Percentiles rank a stretch among this genome's conserved stretches.
Conservation (phyloP, 1,139 yeast genomes). For the Candida labiduridarum region DNA sequence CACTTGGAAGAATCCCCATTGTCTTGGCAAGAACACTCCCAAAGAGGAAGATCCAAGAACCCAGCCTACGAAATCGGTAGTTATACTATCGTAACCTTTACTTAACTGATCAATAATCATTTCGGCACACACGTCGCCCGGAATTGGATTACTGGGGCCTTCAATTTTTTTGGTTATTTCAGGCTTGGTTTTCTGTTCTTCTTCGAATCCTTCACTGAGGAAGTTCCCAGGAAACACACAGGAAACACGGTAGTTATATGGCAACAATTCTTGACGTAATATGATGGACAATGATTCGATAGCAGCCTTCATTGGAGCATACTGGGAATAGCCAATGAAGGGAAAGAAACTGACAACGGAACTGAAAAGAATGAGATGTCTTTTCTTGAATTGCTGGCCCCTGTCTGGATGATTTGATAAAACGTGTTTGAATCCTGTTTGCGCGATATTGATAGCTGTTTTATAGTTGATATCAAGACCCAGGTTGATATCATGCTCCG, state of each 20-base stretch:
- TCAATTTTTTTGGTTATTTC: slow-evolving; percentile 79
- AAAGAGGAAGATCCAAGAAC: slow-evolving; percentile 65
- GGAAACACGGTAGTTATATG: slow-evolving; percentile 63
- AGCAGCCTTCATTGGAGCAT: slow-evolving; percentile 89
- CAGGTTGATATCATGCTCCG: slow-evolving; percentile 54
- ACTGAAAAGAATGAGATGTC: slow-evolving; percentile 77
- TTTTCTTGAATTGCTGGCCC: slow-evolving; percentile 24
- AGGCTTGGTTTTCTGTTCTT: slow-evolving; percentile 87
- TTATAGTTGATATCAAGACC: slow-evolving; percentile 74
- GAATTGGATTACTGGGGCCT: slow-evolving; percentile 76
- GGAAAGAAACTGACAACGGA: slow-evolving; percentile 85
- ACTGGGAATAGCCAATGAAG: slow-evolving; percentile 87
- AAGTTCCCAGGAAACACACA: slow-evolving; percentile 87
- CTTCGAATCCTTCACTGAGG: slow-evolving; percentile 80
- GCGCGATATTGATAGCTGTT: slow-evolving; percentile 73
- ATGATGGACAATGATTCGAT: slow-evolving; percentile 72
- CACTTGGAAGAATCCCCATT: slow-evolving; percentile 57
- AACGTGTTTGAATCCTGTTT: slow-evolving; percentile 54
- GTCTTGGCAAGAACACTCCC: slow-evolving; percentile 66
- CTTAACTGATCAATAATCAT: slow-evolving; percentile 58
- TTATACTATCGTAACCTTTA: slow-evolving; percentile 71
- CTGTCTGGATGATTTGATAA: slow-evolving; percentile 13
- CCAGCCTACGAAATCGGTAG: slow-evolving; percentile 90
- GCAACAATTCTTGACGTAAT: slow-evolving; percentile 77
- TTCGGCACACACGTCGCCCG: slow-evolving; percentile 67